These are phyloP conservation scores for Gilbertella persicaria DNA, from an alignment of 371 early-diverging fungal species.

Conservation along the genomic window DNA sequence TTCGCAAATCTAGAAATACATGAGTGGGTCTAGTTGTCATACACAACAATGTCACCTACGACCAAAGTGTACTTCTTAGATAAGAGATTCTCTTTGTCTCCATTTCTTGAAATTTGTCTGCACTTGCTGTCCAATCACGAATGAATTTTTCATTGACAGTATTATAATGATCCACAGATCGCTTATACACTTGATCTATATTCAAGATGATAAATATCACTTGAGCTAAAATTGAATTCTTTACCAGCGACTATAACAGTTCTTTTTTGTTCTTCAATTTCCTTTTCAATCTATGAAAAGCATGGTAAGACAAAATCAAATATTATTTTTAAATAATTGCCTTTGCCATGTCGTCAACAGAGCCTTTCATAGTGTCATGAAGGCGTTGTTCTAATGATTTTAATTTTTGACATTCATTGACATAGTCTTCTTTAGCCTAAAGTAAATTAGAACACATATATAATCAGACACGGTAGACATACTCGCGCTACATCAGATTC, in stretches of 20 bases:
- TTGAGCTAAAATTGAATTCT: not conserved
- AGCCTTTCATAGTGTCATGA: not conserved
- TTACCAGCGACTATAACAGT: conserved; percentile 28
- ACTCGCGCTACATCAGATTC: conserved; percentile 44
- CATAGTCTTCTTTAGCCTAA: conserved; percentile 32
- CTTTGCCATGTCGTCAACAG: not conserved
- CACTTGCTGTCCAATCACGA: conserved; percentile 31
- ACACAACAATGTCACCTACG: conserved; percentile 26
- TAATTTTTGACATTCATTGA: conserved; percentile 18
- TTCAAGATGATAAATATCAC: not conserved
- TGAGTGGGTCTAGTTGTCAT: not conserved
- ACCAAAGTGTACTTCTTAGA: conserved; percentile 40
- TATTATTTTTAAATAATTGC: not conserved
- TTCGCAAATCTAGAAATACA: conserved; percentile 37
- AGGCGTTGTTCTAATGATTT: conserved; percentile 14
- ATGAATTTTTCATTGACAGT: conserved; percentile 37
- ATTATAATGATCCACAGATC: conserved; percentile 35
- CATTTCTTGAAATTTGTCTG: conserved; percentile 45
- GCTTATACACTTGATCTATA: conserved; percentile 42
- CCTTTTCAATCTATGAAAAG: conserved; percentile 30
- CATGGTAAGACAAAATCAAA: conserved; percentile 15
- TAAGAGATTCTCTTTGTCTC: conserved; percentile 42
- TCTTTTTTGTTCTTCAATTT: conserved; percentile 32
- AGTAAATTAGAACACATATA: not conserved
- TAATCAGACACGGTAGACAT: conserved; percentile 23